Evolutionary conservation across 1,139 yeast genomes (phyloP).

Genomic region (Blastobotrys raffinosifermentans): DNA sequence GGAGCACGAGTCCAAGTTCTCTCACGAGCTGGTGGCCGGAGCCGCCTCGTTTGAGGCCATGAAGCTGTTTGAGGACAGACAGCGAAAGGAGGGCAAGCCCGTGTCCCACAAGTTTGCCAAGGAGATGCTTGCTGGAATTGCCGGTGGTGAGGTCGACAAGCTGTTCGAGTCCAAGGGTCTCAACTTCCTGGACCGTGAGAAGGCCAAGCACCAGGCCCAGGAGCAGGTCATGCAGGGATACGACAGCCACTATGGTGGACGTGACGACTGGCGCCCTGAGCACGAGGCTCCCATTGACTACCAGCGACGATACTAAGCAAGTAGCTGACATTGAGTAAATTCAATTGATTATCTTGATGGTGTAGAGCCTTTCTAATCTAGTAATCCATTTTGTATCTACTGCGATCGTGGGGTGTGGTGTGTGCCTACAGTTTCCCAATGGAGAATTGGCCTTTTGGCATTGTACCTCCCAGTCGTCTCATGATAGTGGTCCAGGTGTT

Average conservation of each 20-base stretch:
- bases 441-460: too few relatives aligned
- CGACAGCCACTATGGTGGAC: constrained; percentile 29
- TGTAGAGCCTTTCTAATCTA: too few relatives aligned
- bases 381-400: too few relatives aligned
- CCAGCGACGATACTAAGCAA: constrained; percentile 17
- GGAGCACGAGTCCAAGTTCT: constrained; percentile 27
- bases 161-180: constrained; percentile 32
- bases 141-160: constrained; percentile 34
- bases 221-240: constrained; percentile 24
- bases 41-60: constrained; percentile 32
- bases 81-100: constrained; percentile 29
- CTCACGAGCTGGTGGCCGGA: constrained; percentile 32
- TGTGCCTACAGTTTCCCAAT: too few relatives aligned
- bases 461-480: too few relatives aligned
- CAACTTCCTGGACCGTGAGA: constrained; percentile 38
- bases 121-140: constrained; percentile 30
- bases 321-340: too few relatives aligned
- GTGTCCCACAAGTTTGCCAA: constrained; percentile 29
- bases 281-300: constrained; percentile 19
- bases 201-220: constrained; percentile 25
- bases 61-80: constrained; percentile 28
- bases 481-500: too few relatives aligned
- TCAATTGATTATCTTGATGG: too few relatives aligned
- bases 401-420: too few relatives aligned
- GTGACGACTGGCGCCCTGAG: constrained; percentile 22